Conservation (phyloP, 1,139 yeast genomes). For the Blastobotrys aristatus region DNA sequence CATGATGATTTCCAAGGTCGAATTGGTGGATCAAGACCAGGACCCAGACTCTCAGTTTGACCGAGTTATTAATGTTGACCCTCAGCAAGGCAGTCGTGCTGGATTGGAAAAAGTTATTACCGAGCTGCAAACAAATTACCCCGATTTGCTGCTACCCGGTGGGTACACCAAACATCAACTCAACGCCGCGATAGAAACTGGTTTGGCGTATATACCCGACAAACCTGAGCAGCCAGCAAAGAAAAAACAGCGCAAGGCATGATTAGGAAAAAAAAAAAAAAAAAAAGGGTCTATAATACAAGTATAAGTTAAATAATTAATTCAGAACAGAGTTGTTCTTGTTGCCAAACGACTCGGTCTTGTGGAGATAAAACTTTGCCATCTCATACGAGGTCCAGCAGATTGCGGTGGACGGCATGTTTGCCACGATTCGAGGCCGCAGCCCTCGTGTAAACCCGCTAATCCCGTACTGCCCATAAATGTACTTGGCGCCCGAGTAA, state of each 20-base stretch:
- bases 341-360: slow-evolving; percentile 15
- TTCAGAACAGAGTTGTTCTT: neutral
- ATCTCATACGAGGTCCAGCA: slow-evolving; percentile 98
- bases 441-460: slow-evolving; percentile 77
- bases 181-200: slow-evolving; percentile 26
- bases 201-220: too few species aligned
- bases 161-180: slow-evolving; percentile 36
- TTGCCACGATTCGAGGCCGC: slow-evolving; percentile 85
- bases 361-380: slow-evolving; percentile 67
- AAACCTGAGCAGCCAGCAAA: too few species aligned
- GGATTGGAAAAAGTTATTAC: slow-evolving; percentile 48
- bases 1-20: slow-evolving; percentile 68
- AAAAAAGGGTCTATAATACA: too few species aligned
- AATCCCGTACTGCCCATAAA: slow-evolving; percentile 62
- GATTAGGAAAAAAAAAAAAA: slow-evolving; percentile 2
- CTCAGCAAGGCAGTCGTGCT: slow-evolving; percentile 44
- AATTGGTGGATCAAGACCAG: slow-evolving; percentile 44
- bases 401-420: slow-evolving; percentile 95
- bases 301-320: neutral
- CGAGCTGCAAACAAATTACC: slow-evolving; percentile 40
- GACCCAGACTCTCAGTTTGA: slow-evolving; percentile 70
- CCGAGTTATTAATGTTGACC: slow-evolving; percentile 51
- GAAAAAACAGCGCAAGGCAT: too few species aligned
- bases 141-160: slow-evolving; percentile 43
- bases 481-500: slow-evolving; percentile 62